Evolutionary conservation across 306 rosid genomes (phyloP).

Genomic region (Parietaria judaica): DNA sequence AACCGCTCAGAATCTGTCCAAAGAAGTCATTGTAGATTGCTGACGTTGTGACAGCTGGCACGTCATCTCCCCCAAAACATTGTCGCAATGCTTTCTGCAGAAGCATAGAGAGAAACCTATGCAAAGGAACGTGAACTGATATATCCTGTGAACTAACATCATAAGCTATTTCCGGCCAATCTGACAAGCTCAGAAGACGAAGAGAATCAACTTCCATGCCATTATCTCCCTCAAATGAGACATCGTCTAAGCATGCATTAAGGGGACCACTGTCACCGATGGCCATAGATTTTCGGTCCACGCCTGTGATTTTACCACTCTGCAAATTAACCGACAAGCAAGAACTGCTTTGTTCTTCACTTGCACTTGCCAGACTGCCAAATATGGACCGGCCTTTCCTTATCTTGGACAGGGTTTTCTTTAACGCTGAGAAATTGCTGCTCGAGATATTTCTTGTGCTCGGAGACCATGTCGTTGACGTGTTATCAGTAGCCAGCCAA

Average conservation of each 20-base stretch:
- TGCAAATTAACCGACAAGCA: slow-evolving; percentile 24
- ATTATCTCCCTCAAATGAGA: slow-evolving; percentile 54
- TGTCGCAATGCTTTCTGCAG: slow-evolving; percentile 61
- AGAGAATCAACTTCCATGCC: slow-evolving; percentile 44
- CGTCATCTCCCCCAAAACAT: slow-evolving; percentile 54
- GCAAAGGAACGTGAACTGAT: slow-evolving; percentile 82
- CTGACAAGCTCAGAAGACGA: slow-evolving; percentile 50
- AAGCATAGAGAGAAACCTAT: slow-evolving; percentile 79
- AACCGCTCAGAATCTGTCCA: slow-evolving; percentile 60
- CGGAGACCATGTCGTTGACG: slow-evolving; percentile 33
- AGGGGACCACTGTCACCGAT: slow-evolving; percentile 34
- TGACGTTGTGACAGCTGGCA: slow-evolving; percentile 29
- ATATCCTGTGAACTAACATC: slow-evolving; percentile 84
- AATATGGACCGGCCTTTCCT: slow-evolving; percentile 53
- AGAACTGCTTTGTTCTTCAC: slow-evolving; percentile 32
- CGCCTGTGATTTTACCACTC: slow-evolving; percentile 24
- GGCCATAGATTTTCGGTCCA: slow-evolving; percentile 29
- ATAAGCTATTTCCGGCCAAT: slow-evolving; percentile 79
- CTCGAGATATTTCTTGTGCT: slow-evolving; percentile 32
- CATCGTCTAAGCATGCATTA: slow-evolving; percentile 32
- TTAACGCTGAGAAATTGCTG: slow-evolving; percentile 52
- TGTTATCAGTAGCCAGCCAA: slow-evolving; percentile 58
- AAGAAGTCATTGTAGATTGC: slow-evolving; percentile 51
- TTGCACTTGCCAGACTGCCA: slow-evolving; percentile 51
- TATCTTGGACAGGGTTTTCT: slow-evolving; percentile 51